Percentiles rank a stretch among this genome's conserved stretches.
Evolutionary conservation across 768 basidiomycete species (phyloP).

Genomic region (Suillus americanus): DNA sequence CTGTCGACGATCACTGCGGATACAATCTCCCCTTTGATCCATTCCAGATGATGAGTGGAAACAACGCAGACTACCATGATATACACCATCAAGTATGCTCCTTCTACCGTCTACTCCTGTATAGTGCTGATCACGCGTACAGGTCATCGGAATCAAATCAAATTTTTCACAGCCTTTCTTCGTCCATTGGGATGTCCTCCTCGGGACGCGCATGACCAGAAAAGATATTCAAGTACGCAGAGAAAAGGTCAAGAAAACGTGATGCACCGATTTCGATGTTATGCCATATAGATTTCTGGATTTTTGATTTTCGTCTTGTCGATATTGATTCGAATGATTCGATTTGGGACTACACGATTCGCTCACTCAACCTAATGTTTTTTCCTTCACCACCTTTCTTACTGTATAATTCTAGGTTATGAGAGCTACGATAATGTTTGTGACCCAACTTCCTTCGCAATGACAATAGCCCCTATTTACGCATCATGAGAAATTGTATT

Average conservation of each 20-base stretch:
- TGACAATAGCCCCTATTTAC: not conserved
- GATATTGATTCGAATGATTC: not conserved
- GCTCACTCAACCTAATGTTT: not conserved
- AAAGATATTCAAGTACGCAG: constrained; percentile 54
- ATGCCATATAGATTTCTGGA: not conserved
- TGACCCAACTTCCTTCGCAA: not conserved
- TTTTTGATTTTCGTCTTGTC: not conserved
- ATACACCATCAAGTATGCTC: constrained; percentile 85
- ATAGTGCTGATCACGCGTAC: not conserved
- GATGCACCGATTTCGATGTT: constrained; percentile 6
- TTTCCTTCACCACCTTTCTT: not conserved
- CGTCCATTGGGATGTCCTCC: constrained; percentile 83
- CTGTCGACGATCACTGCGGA: constrained; percentile 95
- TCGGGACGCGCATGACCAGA: constrained; percentile 80
- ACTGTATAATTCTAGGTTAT: not conserved
- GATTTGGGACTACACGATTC: not conserved
- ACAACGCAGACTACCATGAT: constrained; percentile 97
- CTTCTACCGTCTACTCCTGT: not conserved
- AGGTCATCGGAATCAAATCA: constrained; percentile 76
- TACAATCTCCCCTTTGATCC: constrained; percentile 92
- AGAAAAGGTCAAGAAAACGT: constrained; percentile 24
- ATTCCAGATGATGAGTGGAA: constrained; percentile 77
- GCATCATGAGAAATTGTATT: not conserved
- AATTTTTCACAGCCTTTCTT: constrained; percentile 96
- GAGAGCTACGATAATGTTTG: constrained; percentile 1